Evolutionary conservation across 2,329 filamentous ascomycete species (phyloP).

Genomic region (Fusarium hostae): DNA sequence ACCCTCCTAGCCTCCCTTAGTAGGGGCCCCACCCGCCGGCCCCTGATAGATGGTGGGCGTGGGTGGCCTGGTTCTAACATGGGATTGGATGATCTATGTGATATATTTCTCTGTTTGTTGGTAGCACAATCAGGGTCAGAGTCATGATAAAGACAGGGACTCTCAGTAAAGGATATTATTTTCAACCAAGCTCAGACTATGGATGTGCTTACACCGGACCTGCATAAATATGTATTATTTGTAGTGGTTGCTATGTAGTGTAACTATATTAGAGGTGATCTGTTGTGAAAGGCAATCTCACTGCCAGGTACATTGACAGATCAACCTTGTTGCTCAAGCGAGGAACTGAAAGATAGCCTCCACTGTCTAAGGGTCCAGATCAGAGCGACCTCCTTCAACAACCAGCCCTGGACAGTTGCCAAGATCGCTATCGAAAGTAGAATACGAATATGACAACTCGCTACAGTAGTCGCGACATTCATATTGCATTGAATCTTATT

Average conservation of each 20-base stretch:
- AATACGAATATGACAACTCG: neutral
- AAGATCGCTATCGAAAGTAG: neutral
- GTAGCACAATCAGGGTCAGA: conserved; percentile 14
- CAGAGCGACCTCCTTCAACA: neutral
- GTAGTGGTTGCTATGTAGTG: neutral
- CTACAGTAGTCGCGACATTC: conserved; percentile 1
- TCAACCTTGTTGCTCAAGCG: neutral
- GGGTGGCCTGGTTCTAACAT: conserved; percentile 9
- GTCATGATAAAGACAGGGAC: conserved; percentile 7
- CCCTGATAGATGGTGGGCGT: conserved; percentile 20
- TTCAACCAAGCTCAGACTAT: neutral
- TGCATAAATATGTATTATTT: neutral
- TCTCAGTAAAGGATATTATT: neutral
- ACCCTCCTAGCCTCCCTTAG: neutral
- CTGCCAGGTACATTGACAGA: neutral
- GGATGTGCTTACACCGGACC: neutral
- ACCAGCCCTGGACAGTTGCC: neutral
- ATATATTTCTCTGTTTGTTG: conserved; percentile 2
- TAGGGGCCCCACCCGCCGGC: conserved; percentile 21
- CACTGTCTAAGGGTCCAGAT: neutral
- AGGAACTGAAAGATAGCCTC: neutral
- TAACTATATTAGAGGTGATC: neutral
- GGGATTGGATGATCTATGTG: conserved; percentile 25
- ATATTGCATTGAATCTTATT: conserved; percentile 19
- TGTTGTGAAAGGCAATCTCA: conserved; percentile 6